Conservation (phyloP, 192 early-diverging fungal genomes). For the Coemansia sp. region DNA sequence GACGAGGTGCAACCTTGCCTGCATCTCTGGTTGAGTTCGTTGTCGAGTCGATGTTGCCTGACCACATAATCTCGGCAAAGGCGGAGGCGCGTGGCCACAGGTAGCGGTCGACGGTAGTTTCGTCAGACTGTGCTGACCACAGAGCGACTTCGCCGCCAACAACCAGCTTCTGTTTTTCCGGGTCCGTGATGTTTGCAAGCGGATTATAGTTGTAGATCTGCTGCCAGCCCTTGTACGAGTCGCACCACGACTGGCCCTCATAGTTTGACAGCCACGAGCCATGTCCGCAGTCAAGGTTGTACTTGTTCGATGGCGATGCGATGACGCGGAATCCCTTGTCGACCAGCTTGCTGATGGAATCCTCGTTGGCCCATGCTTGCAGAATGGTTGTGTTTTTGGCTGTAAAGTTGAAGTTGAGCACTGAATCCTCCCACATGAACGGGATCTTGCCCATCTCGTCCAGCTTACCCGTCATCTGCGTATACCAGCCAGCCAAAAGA, state of each 20-base stretch:
- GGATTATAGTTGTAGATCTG: conserved; percentile 66
- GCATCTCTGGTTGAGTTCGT: conserved; percentile 55
- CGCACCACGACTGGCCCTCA: conserved; percentile 68
- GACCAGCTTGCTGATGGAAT: conserved; percentile 57
- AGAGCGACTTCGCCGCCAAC: conserved; percentile 66
- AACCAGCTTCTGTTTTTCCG: conserved; percentile 59
- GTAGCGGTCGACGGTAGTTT: conserved; percentile 58
- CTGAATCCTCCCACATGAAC: conserved; percentile 72
- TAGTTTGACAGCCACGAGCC: conserved; percentile 72
- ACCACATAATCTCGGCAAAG: conserved; percentile 71
- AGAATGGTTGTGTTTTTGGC: conserved; percentile 61
- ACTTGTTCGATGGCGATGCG: conserved; percentile 61
- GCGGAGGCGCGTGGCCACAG: conserved; percentile 71
- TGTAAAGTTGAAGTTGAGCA: conserved; percentile 57
- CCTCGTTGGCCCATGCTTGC: conserved; percentile 67
- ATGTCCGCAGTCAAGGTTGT: conserved; percentile 73
- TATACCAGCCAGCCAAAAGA: conserved; percentile 30
- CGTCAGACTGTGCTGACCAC: conserved; percentile 69
- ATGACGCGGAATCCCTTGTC: conserved; percentile 63
- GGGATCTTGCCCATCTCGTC: conserved; percentile 60
- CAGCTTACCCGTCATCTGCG: conserved; percentile 53
- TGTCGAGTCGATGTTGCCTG: conserved; percentile 57
- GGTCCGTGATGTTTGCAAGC: conserved; percentile 56
- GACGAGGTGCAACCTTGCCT: conserved; percentile 60
- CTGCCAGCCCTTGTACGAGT: conserved; percentile 70